Base-by-base conservation (phyloP, 495 filamentous ascomycete genomes). In the Tuber melanosporum region DNA sequence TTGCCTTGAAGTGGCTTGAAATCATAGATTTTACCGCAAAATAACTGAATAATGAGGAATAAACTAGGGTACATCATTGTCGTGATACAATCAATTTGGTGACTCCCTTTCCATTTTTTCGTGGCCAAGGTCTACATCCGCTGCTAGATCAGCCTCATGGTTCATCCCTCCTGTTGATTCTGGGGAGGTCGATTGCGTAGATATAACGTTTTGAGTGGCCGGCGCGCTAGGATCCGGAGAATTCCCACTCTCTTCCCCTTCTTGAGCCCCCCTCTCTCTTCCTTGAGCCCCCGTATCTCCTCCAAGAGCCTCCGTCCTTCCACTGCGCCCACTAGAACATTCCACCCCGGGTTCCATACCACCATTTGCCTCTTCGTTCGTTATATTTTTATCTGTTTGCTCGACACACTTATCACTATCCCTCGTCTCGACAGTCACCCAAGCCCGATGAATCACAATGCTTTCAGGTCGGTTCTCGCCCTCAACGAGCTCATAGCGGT, bases 381-480 rank as follows among this genome's bases (percentile, higher is more conserved):
- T n/a, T 10, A 57, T 57, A 57, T 26, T 22, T 8, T 6, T 8
- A n/a, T 12, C 52, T 9, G 12, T 14, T n/a, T 26, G 7, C 52
- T n/a, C 49, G 49, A 57, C 8, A 26, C 0, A 22, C 52, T 9
- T 57, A 1, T 57, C 0, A 57, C 9, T 57, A 10, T 57, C 9
- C 15, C 9, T 22, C 6, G 22, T 26, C 22, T 57, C 52, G 9
- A 57, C 22, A 26, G 52, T 57, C 6, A 57, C 52, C 52, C 52
- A 57, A 26, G 22, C 52, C 52, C 6, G 22, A 3, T 57, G 26
- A 57, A 57, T 26, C 9, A 57, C 3, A 57, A n/a, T 0, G 52
- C 3, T 3, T 3, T 3, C 9, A 3, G 2, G 20, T 10, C 1
- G 1, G 6, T n/a, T 2, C 1, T 7, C n/a, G 12, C n/a, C 9